These are phyloP conservation scores for Gossypium longicalyx DNA, from an alignment of 345 rosid species.

Conservation along the genomic window DNA sequence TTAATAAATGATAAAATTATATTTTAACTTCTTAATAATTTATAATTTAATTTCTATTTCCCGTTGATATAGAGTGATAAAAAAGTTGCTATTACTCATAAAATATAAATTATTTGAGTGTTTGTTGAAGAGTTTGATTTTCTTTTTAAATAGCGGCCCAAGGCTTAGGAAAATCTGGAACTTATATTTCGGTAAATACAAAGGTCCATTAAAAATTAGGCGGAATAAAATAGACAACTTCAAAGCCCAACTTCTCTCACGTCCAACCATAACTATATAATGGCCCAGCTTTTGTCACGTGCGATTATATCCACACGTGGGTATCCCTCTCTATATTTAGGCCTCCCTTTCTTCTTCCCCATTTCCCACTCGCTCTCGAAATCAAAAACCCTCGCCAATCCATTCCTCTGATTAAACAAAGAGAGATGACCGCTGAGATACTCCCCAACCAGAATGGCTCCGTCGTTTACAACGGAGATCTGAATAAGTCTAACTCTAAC, in stretches of 20 bases:
- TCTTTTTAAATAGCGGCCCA: too few species aligned
- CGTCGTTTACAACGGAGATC: slow-evolving; percentile 46
- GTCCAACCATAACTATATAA: not conserved
- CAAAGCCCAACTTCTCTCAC: not conserved
- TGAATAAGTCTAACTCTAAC: slow-evolving; percentile 17
- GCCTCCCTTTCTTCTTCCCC: not conserved
- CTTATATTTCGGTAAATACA: too few species aligned
- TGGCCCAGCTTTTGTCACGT: not conserved
- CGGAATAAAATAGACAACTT: not conserved
- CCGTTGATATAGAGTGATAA: too few species aligned
- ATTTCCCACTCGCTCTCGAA: not conserved
- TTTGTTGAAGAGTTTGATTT: too few species aligned
- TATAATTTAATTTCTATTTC: too few species aligned
- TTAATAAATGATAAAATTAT: too few species aligned
- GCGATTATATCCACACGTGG: not conserved
- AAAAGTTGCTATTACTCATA: too few species aligned
- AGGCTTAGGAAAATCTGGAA: too few species aligned
- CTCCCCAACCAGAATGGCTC: slow-evolving; percentile 38
- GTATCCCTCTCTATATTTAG: not conserved
- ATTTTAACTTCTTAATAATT: too few species aligned
- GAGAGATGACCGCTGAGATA: slow-evolving; percentile 47
- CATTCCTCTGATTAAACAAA: not conserved
- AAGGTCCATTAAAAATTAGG: not conserved
- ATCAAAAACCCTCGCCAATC: not conserved
- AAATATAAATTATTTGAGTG: too few species aligned